Evolutionary conservation across 73 alveolate species (phyloP).

Genomic region (Halteria grandinella): DNA sequence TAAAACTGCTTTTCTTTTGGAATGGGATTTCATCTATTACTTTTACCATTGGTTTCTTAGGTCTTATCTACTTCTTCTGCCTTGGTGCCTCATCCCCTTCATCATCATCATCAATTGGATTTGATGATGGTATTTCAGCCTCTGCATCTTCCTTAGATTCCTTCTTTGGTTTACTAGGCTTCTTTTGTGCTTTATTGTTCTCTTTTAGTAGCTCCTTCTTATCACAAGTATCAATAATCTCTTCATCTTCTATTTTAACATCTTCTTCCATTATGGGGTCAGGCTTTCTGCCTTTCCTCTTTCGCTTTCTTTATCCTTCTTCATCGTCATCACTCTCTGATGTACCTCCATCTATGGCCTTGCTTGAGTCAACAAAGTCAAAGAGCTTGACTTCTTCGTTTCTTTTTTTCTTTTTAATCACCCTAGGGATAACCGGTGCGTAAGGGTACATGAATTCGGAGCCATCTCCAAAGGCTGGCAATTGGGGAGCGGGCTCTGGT

Average conservation of each 20-base stretch:
- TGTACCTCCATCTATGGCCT: conserved; percentile 37
- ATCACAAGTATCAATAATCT: background rate
- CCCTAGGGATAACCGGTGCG: conserved; percentile 9
- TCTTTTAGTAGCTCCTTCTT: background rate
- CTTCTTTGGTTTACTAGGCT: background rate
- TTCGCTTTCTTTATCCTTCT: background rate
- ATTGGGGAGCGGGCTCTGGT: conserved; percentile 25
- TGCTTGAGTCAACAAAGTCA: conserved; percentile 52
- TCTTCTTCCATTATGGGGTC: background rate
- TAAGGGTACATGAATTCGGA: conserved; percentile 3
- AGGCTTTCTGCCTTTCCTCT: background rate
- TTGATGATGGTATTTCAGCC: too few species aligned
- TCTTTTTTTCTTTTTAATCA: conserved; percentile 1
- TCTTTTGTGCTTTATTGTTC: background rate
- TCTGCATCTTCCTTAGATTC: background rate
- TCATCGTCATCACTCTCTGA: conserved; percentile 25
- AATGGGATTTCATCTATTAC: background rate
- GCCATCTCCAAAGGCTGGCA: conserved; percentile 17
- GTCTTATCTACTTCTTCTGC: background rate
- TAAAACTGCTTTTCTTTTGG: background rate
- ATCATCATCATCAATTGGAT: too few species aligned
- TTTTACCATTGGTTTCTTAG: background rate
- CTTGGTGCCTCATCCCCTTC: background rate
- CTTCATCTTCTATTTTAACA: background rate
- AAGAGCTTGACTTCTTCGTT: conserved; percentile 16